These are phyloP conservation scores for Pseudocercospora ulei DNA, from an alignment of 2,329 filamentous ascomycete species.

Conservation along the genomic window DNA sequence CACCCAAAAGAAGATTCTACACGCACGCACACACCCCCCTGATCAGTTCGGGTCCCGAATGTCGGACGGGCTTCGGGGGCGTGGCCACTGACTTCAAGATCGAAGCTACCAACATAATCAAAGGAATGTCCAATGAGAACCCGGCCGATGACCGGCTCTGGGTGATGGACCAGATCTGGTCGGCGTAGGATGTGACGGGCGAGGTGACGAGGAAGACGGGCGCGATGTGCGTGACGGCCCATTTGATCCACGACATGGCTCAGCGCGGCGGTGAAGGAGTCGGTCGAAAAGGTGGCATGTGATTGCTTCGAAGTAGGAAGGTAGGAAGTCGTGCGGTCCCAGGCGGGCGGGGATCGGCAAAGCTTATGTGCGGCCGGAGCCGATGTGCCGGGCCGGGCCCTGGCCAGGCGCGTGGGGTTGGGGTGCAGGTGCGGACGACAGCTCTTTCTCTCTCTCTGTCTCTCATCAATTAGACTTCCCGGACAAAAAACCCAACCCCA, in stretches of 20 bases:
- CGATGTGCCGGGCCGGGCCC: slow-evolving; percentile 10
- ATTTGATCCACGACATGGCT: slow-evolving; percentile 31
- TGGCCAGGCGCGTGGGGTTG: no score
- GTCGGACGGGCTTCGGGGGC: no score
- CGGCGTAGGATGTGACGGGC: slow-evolving; percentile 55
- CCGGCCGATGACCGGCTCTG: slow-evolving; percentile 51
- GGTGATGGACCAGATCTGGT: slow-evolving; percentile 58
- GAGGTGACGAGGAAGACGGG: slow-evolving; percentile 48
- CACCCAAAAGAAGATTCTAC: slow-evolving; percentile 56
- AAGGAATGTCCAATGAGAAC: slow-evolving; percentile 57
- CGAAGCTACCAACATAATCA: slow-evolving; percentile 58
- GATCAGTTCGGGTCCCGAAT: slow-evolving; percentile 29
- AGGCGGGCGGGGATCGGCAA: slow-evolving; percentile 15
- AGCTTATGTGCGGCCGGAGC: slow-evolving; percentile 13
- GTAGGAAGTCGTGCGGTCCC: slow-evolving; percentile 22
- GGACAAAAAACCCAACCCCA: neutral
- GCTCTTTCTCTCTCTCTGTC: no score
- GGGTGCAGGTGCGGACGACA: no score
- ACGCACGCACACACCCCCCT: slow-evolving; percentile 48
- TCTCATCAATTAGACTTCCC: no score
- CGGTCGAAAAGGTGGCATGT: neutral
- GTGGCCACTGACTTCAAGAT: slow-evolving; percentile 47
- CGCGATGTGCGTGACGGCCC: slow-evolving; percentile 33
- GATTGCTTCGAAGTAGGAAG: neutral
- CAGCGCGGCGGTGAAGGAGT: slow-evolving; percentile 20